Evolutionary conservation across 202 grass and related monocot species (phyloP), one percentile per base, ranked within the genome.

Genomic region (Zoysia matrella): DNA sequence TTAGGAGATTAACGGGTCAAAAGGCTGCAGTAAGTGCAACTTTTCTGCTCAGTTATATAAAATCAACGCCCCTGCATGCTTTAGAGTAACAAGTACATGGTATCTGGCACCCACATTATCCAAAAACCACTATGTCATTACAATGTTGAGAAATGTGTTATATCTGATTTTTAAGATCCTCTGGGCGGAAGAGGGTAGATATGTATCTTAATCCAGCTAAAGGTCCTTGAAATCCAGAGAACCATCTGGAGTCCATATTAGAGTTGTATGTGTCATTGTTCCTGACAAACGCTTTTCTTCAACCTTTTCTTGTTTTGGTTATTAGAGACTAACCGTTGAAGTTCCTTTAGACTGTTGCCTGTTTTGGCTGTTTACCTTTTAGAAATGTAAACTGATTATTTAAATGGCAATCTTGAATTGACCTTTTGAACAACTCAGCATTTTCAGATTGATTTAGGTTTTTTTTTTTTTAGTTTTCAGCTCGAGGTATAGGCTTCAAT

Each of bases 1-100:
- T 81, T 84, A 91, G 92, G 88, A 92, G 92, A 78, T 87, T 98
- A 75, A 91, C 82, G 15, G 83, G 76, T 78, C 92, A 93, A 74
- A 98, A 92, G 85, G 87, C 80, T 57, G 83, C 84, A 46, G 95
- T 98, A 88, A 91, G 90, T 93, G 46, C 61, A 39, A 80, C 40
- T 46, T 69, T 82, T 80, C 16, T 69, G 8, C 52, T 73, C 42
- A 42, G n/a, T 46, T 73, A 18, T 54, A 39, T 39, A 45, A 41
- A 22, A 36, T 22, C 36, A 58, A 60, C 30, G 0, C 4, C 36
- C 18, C 4, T 89, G 46, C 47, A 16, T 15, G 42, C 14, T 68
- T 13, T 54, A 62, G 12, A 72, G 70, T 15, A 62, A 36, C 5
- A 71, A 6, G 45, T 72, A 8, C 70, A 64, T 60, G 5, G 13